phyloP scores from a whole-genome alignment of 2,329 filamentous ascomycete genomes.

The Septoria linicola region DNA sequence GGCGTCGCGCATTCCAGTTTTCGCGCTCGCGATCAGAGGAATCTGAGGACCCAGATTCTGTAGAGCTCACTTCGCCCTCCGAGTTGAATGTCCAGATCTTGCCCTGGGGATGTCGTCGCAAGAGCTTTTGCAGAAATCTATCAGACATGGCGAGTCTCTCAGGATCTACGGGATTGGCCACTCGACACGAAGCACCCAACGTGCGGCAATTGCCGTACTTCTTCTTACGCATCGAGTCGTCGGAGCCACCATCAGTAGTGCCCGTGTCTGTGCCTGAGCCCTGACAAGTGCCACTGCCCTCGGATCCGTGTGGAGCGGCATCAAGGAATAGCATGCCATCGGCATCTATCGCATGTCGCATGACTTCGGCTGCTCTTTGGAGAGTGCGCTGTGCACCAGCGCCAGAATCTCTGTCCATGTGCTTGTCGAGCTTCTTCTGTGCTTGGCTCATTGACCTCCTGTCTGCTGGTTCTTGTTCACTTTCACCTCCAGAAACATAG shows the following conservation, averaged over 20 bases:
- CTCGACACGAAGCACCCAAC: background rate
- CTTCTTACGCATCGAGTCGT: slow-evolving; percentile 1
- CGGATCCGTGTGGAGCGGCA: slow-evolving; percentile 18
- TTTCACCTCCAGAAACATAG: slow-evolving; percentile 10
- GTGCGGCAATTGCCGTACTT: background rate
- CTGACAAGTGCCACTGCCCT: slow-evolving; percentile 9
- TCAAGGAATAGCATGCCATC: slow-evolving; percentile 49
- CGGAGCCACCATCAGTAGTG: background rate
- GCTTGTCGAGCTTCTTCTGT: slow-evolving; percentile 1
- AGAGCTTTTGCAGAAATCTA: slow-evolving; percentile 15
- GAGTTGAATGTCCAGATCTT: slow-evolving; percentile 20
- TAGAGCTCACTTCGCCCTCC: slow-evolving; percentile 15
- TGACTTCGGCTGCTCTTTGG: slow-evolving; percentile 24
- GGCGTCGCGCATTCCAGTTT: background rate
- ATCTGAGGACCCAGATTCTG: slow-evolving; percentile 9
- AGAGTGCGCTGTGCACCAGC: slow-evolving; percentile 38
- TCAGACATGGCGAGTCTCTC: slow-evolving; percentile 6
- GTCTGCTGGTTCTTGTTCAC: background rate
- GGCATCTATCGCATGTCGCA: slow-evolving; percentile 48
- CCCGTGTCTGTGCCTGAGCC: slow-evolving; percentile 6
- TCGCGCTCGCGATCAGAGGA: background rate
- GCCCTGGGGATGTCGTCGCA: slow-evolving; percentile 19
- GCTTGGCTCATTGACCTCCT: background rate
- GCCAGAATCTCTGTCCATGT: slow-evolving; percentile 8
- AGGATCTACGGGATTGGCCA: background rate